phyloP scores from a whole-genome alignment of 345 rosid species.

The Passiflora organensis region DNA sequence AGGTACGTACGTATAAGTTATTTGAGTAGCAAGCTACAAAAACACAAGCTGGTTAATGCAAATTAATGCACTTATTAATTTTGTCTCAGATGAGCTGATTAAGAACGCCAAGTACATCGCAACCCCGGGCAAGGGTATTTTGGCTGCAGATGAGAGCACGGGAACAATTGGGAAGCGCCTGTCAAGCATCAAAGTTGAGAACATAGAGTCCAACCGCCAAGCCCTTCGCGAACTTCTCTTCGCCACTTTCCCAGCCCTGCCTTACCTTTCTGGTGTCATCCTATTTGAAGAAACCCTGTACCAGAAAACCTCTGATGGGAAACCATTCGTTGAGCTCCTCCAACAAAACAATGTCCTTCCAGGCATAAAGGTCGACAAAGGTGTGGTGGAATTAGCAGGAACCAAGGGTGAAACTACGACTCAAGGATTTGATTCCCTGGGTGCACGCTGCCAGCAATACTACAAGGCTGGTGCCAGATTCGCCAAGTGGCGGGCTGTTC shows the following conservation, averaged over 20 bases:
- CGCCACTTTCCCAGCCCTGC: conserved; percentile 61
- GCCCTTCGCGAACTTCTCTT: conserved; percentile 92
- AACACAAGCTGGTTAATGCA: too few relatives aligned
- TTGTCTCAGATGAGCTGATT: conserved; percentile 69
- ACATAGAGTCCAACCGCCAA: conserved; percentile 90
- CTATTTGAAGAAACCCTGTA: conserved; percentile 94
- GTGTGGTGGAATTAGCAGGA: conserved; percentile 75
- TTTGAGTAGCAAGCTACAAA: too few relatives aligned
- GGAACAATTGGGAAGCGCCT: conserved; percentile 97
- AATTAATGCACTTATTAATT: too few relatives aligned
- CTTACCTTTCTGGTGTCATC: conserved; percentile 85
- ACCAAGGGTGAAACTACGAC: conserved; percentile 91
- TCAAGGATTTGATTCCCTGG: conserved; percentile 84
- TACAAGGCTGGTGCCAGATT: conserved; percentile 91
- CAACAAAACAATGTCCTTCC: conserved; percentile 73
- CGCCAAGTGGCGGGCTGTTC: conserved; percentile 96
- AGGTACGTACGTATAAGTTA: too few relatives aligned
- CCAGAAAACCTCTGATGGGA: conserved; percentile 70
- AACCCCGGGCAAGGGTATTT: conserved; percentile 84
- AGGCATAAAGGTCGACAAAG: conserved; percentile 95
- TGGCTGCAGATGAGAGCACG: conserved; percentile 97
- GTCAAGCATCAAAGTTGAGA: conserved; percentile 83
- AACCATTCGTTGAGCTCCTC: conserved; percentile 79
- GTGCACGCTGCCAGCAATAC: conserved; percentile 75
- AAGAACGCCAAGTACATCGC: conserved; percentile 92